Base-by-base conservation (phyloP, 352 stramenopile genomes). In the Phytophthora brassicae region DNA sequence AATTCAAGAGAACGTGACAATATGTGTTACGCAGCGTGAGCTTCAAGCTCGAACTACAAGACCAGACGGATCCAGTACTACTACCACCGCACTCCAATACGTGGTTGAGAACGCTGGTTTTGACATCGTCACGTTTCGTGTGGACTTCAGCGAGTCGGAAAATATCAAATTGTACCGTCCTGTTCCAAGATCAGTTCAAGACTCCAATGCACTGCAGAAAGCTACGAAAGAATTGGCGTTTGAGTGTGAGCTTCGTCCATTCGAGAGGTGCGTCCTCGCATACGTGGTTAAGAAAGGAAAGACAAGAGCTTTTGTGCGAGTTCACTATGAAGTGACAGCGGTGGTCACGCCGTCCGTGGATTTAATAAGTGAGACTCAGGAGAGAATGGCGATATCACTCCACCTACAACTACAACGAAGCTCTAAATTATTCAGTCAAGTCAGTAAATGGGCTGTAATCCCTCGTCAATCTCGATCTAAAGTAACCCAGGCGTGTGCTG, bases 221-320 rank as follows among this genome's bases (percentile, higher is more conserved):
- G 17, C 31, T 4, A 44, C 39, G 17, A 22, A 60, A 5, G 33
- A 20, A 13, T 20, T 81, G 43, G 16, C 26, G 8, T 58, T 87
- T 28, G 58, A 73, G 3, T 70, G 66, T 26, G 38, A 50, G 2
- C 60, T 86, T 16, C 42, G 48, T 11, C 77, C 79, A 12, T 66
- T 87, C 24, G 72, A 84, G 56, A 60, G 72, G 0, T 61, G 56
- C 5, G 51, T 68, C 22, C 29, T 79, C n/a, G 66, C 64, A n/a
- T 48, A 71, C 16, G 65, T 83, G 8, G 19, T 69, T 14, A 79
- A 70, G 24, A 51, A 17, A 19, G 31, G 38, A 0, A 39, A 45
- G 0, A 66, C 72, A 19, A 68, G 74, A 14, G 79, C 76, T 9
- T 76, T 77, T 56, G 77, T 88, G 36, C 72, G 72, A 20, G 79